Conservation (phyloP, 805 yeast genomes). For the Metschnikowia sp. region DNA sequence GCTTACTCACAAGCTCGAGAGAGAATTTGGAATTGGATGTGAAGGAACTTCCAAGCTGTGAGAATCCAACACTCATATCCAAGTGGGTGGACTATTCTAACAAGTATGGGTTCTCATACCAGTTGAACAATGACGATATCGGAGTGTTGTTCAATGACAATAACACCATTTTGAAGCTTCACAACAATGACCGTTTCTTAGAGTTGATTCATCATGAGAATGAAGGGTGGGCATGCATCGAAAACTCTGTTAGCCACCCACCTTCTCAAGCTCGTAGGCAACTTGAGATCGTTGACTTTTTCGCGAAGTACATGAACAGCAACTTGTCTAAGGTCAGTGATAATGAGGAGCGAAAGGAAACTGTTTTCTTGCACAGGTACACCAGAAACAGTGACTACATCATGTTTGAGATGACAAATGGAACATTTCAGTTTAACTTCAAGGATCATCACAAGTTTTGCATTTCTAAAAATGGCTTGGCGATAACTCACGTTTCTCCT, state of each 20-base stretch:
- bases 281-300: conserved; percentile 81
- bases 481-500: conserved; percentile 79
- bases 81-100: conserved; percentile 98
- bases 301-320: conserved; percentile 88
- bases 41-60: conserved; percentile 40
- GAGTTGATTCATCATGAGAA: conserved; percentile 47
- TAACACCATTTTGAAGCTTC: conserved; percentile 71
- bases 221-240: conserved; percentile 47
- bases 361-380: conserved; percentile 77
- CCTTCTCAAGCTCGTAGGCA: conserved; percentile 58
- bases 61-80: conserved; percentile 70
- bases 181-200: conserved; percentile 62
- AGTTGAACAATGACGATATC: conserved; percentile 81
- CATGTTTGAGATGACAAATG: conserved; percentile 91
- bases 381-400: conserved; percentile 76
- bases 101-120: conserved; percentile 93
- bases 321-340: conserved; percentile 79
- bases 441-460: conserved; percentile 91
- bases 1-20: conserved; percentile 27
- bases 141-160: conserved; percentile 89
- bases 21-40: conserved; percentile 28
- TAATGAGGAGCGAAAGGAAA: conserved; percentile 58
- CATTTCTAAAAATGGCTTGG: conserved; percentile 69
- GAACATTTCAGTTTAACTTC: conserved; percentile 90
- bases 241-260: conserved; percentile 41